Conservation (phyloP, 768 basidiomycete genomes). For the Lenzites betulinus region DNA sequence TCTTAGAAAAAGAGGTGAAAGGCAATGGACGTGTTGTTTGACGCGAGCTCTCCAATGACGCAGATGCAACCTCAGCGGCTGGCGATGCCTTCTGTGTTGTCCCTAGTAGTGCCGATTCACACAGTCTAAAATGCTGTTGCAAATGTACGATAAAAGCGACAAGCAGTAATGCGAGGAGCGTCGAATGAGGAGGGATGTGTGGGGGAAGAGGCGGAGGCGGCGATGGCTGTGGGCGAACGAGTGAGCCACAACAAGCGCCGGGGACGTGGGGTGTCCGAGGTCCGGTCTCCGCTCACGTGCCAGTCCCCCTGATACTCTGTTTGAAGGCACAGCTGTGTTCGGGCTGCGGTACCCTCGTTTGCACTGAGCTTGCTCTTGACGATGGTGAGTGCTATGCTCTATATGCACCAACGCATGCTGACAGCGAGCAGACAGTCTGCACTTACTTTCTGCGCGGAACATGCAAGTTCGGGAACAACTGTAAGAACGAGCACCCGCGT, state of each 20-base stretch:
- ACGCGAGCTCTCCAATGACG: not conserved
- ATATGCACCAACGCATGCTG: not conserved
- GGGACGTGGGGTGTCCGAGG: not conserved
- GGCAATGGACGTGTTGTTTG: not conserved
- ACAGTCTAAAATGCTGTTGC: too few relatives aligned
- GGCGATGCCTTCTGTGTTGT: too few relatives aligned
- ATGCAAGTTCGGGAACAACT: constrained; percentile 66
- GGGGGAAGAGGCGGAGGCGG: not conserved
- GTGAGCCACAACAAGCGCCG: not conserved
- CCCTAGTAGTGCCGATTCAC: too few relatives aligned
- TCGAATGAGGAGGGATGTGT: not conserved
- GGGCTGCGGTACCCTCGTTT: too few relatives aligned
- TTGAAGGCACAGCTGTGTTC: too few relatives aligned
- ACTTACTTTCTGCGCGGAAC: constrained; percentile 61
- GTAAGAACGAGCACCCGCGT: constrained; percentile 65
- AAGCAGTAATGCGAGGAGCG: not conserved
- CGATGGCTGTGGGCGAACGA: not conserved
- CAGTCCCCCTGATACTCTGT: not conserved
- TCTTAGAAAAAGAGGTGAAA: not conserved
- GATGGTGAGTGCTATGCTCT: not conserved
- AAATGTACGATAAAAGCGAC: not conserved
- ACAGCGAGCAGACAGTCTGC: constrained; percentile 51
- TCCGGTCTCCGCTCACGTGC: not conserved
- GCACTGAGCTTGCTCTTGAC: not conserved
- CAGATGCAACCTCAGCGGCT: not conserved